Evolutionary conservation across 2,329 filamentous ascomycete genomes (phyloP).

Genomic region (Thermomyces lanuginosus): DNA sequence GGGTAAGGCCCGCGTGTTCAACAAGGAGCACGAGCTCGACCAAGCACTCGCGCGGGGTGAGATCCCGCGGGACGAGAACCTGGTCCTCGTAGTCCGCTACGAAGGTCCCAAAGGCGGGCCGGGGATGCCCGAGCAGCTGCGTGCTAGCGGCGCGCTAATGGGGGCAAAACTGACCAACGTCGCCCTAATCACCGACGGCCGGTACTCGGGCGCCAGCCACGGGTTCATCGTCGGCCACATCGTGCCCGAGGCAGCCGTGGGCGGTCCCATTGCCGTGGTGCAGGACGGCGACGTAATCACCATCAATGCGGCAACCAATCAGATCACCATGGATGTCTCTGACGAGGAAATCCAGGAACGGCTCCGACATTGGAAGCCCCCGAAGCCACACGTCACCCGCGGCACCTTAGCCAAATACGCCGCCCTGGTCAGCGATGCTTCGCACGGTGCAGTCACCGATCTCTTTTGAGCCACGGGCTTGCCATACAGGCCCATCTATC

Average conservation of each 20-base stretch:
- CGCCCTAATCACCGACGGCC: conserved; percentile 78
- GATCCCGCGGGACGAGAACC: conserved; percentile 58
- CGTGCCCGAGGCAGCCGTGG: conserved; percentile 73
- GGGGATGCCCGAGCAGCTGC: conserved; percentile 91
- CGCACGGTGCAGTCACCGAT: conserved; percentile 79
- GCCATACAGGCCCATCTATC: too few relatives aligned
- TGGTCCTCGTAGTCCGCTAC: conserved; percentile 81
- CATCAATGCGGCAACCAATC: conserved; percentile 68
- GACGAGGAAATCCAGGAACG: conserved; percentile 54
- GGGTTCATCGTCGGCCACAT: conserved; percentile 92
- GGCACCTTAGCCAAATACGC: conserved; percentile 86
- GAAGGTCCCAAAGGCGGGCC: conserved; percentile 88
- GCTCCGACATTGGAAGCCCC: conserved; percentile 51
- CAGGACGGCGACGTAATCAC: conserved; percentile 65
- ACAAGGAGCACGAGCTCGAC: conserved; percentile 71
- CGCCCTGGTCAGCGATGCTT: conserved; percentile 72
- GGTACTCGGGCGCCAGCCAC: conserved; percentile 76
- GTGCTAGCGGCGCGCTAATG: conserved; percentile 79
- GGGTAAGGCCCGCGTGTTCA: conserved; percentile 66
- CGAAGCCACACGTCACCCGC: conserved; percentile 55
- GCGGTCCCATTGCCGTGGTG: conserved; percentile 76
- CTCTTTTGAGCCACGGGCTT: conserved; percentile 3
- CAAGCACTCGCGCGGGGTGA: conserved; percentile 54
- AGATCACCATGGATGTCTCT: conserved; percentile 52
- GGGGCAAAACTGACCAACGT: conserved; percentile 76